Evolutionary conservation across 768 basidiomycete genomes (phyloP), one percentile per base, ranked within the genome.

Genomic region (Nidularia pulvinata): DNA sequence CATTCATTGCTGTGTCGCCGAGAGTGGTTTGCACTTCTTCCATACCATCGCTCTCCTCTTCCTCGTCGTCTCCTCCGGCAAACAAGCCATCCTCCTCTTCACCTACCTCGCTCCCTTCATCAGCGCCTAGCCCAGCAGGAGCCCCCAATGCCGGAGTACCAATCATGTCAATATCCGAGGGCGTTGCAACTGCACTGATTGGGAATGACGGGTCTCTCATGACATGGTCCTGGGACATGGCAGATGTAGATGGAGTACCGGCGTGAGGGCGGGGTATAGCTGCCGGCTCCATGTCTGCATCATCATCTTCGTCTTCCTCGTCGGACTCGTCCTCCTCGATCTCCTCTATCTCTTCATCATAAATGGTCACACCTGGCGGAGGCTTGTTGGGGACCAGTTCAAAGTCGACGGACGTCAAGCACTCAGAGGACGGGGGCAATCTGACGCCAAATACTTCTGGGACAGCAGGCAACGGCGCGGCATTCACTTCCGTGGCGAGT

Each of bases 361-460:
- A 91, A 25, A 89, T 72, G 60, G 83, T 86, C 50, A 86, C 81
- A 19, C 80, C 86, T 7, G 90, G 89, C 3, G 92, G 90, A 1
- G 91, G 89, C 66, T 87, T 86, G 68, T 90, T 93, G 9, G 93
- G 91, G 4, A 93, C 77, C 55, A 94, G 80, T 63, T 94, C 89
- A 72, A 94, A 94, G 76, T 93, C 88, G 58, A 93, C 83, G 19
- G 86, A 74, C 13, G 89, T 88, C 46, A 94, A 79, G 53, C 89
- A 86, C 9, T 93, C 89, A 7, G 83, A 74, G 14, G 73, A 50
- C 10, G 81, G 80, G 1, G 92, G 92, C n/a, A 94, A 71, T 16
- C 92, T 85, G 48, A 93, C 85, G 35, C 92, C 92, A 69, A 93
- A 94, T 2, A 91, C 87, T 69, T 94, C 92, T 5, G 89, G 89